Conservation (phyloP, 78 protist species). For the Tieghemostelium lacteum region DNA sequence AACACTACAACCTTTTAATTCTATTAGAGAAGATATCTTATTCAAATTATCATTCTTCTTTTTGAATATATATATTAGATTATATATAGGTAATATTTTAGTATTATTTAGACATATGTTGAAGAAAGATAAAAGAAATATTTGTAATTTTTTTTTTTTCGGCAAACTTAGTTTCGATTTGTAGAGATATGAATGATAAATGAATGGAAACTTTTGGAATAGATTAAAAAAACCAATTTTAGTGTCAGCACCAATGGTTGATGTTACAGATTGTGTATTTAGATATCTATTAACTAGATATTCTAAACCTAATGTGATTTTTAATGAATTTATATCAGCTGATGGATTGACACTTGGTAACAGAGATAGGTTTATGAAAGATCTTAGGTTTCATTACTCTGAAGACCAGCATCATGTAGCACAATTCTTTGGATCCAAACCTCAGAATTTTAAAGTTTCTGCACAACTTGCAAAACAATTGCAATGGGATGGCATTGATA, state of each 20-base stretch:
- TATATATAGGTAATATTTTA: too few relatives aligned
- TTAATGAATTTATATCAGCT: conserved; percentile 41
- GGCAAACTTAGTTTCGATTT: too few relatives aligned
- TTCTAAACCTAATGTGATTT: conserved; percentile 17
- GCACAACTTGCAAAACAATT: conserved; percentile 2
- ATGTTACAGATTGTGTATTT: conserved; percentile 51
- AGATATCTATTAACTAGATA: conserved; percentile 17
- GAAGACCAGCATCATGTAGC: conserved; percentile 46
- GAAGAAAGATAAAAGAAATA: too few relatives aligned
- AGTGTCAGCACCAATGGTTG: conserved; percentile 68
- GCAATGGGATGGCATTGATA: conserved; percentile 50
- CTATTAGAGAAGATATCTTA: too few relatives aligned
- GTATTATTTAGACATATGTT: too few relatives aligned
- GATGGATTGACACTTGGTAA: conserved; percentile 18
- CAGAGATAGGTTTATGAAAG: not conserved
- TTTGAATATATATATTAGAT: too few relatives aligned
- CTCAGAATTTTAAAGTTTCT: conserved; percentile 14
- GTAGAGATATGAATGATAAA: not conserved
- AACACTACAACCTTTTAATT: too few relatives aligned
- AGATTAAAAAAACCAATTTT: conserved; percentile 14
- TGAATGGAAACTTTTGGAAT: conserved; percentile 8
- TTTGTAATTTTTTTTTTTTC: too few relatives aligned
- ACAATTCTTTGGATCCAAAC: conserved; percentile 59
- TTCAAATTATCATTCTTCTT: too few relatives aligned
- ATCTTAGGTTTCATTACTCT: not conserved